Conservation (phyloP, 805 yeast species). For the Komagataella kurtzmanii region DNA sequence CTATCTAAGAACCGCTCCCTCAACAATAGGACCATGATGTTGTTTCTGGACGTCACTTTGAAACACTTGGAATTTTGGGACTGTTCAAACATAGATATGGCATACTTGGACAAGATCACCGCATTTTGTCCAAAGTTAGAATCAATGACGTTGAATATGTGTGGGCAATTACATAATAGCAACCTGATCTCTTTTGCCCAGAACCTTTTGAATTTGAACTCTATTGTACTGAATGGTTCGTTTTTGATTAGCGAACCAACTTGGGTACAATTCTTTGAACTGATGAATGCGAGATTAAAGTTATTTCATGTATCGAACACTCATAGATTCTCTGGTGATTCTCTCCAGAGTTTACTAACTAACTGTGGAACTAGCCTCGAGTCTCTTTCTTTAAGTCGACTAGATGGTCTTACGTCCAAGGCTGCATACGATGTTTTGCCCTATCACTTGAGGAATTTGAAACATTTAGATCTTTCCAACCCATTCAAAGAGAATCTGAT, state of each 20-base stretch:
- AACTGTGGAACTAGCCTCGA: slow-evolving; percentile 43
- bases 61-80: slow-evolving; percentile 72
- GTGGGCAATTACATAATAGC: slow-evolving; percentile 82
- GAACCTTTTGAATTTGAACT: slow-evolving; percentile 39
- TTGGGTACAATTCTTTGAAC: slow-evolving; percentile 69
- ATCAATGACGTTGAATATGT: slow-evolving; percentile 65
- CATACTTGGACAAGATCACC: slow-evolving; percentile 56
- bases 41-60: slow-evolving; percentile 55
- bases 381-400: slow-evolving; percentile 46
- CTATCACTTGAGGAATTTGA: slow-evolving; percentile 39
- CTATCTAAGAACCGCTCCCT: slow-evolving; percentile 74
- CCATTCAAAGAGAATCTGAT: slow-evolving; percentile 56
- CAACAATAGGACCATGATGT: slow-evolving; percentile 52
- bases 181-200: slow-evolving; percentile 49
- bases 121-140: slow-evolving; percentile 67
- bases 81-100: slow-evolving; percentile 66
- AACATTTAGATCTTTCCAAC: slow-evolving; percentile 50
- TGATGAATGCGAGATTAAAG: slow-evolving; percentile 37
- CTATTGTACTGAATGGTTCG: slow-evolving; percentile 74
- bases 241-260: slow-evolving; percentile 62
- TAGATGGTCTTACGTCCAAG: slow-evolving; percentile 57
- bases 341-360: slow-evolving; percentile 47
- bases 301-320: slow-evolving; percentile 64
- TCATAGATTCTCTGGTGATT: slow-evolving; percentile 63
- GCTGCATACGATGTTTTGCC: slow-evolving; percentile 53